A percentile compares a stretch with the other conserved stretches of the same genome.
Conservation (phyloP, 192 early-diverging fungal species). For the Coemansia sp. region DNA sequence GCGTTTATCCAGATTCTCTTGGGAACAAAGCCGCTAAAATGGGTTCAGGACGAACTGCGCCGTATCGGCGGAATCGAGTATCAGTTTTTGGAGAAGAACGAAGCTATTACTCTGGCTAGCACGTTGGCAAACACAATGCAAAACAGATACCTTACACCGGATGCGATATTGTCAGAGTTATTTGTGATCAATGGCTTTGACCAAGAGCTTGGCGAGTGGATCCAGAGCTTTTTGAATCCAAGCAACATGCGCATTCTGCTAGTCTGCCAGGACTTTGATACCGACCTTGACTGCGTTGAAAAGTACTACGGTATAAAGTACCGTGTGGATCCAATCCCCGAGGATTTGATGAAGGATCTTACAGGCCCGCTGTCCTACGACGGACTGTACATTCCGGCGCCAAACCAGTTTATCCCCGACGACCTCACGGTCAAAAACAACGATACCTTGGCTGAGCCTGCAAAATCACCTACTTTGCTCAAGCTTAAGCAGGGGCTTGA, state of each 20-base stretch:
- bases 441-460: constrained; percentile 5
- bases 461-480: constrained; percentile 33
- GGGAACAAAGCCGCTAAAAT: constrained; percentile 66
- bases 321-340: constrained; percentile 59
- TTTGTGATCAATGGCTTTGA: constrained; percentile 69
- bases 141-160: constrained; percentile 64
- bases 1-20: constrained; percentile 86
- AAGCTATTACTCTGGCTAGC: constrained; percentile 65
- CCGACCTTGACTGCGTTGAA: constrained; percentile 60
- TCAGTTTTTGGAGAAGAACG: constrained; percentile 73
- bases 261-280: constrained; percentile 42
- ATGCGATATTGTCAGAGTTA: constrained; percentile 66
- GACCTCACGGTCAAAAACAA: constrained; percentile 68
- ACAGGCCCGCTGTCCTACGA: constrained; percentile 39
- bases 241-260: constrained; percentile 65
- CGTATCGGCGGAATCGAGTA: constrained; percentile 57
- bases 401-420: constrained; percentile 84
- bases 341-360: constrained; percentile 49
- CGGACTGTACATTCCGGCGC: constrained; percentile 11
- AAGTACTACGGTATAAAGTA: constrained; percentile 84
- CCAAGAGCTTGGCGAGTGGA: constrained; percentile 62
- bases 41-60: constrained; percentile 80
- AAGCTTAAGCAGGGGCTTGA: constrained; percentile 44
- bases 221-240: constrained; percentile 59
- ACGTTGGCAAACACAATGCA: constrained; percentile 77